Conservation (phyloP, 2,329 filamentous ascomycete species). For the Chrysoporthe puriensis region DNA sequence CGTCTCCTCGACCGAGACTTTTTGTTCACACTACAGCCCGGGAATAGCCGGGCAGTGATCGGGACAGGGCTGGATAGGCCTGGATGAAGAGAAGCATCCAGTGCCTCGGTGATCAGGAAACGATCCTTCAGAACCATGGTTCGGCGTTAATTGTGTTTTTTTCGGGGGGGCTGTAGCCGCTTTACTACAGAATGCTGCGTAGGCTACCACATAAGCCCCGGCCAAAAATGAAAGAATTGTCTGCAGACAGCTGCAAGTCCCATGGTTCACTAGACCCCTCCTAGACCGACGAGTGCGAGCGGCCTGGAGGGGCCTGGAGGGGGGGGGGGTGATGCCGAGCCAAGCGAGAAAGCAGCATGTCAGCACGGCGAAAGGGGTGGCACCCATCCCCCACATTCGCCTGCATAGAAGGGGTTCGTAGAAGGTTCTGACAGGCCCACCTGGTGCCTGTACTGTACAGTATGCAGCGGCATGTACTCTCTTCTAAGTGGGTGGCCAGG, state of each 20-base stretch:
- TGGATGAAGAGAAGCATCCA: neutral
- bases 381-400: slow-evolving; percentile 25
- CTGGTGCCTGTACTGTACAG: neutral
- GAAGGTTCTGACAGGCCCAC: slow-evolving; percentile 26
- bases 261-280: slow-evolving; percentile 5
- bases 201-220: neutral
- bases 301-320: neutral
- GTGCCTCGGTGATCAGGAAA: slow-evolving; percentile 1
- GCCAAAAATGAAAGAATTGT: neutral
- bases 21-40: neutral
- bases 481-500: slow-evolving; percentile 14
- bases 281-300: neutral
- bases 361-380: slow-evolving; percentile 13
- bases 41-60: neutral
- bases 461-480: slow-evolving; percentile 13
- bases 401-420: slow-evolving; percentile 24
- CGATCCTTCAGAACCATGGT: slow-evolving; percentile 19
- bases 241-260: slow-evolving; percentile 8
- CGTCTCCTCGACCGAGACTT: neutral
- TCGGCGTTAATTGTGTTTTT: slow-evolving; percentile 8
- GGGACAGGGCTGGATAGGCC: slow-evolving; percentile 4
- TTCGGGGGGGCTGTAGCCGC: neutral
- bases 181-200: neutral
- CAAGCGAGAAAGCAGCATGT: slow-evolving; percentile 13
- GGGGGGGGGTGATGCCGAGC: slow-evolving; percentile 6